Evolutionary conservation across 75 land plant species (phyloP).

Genomic region (Selaginella moellendorffii): DNA sequence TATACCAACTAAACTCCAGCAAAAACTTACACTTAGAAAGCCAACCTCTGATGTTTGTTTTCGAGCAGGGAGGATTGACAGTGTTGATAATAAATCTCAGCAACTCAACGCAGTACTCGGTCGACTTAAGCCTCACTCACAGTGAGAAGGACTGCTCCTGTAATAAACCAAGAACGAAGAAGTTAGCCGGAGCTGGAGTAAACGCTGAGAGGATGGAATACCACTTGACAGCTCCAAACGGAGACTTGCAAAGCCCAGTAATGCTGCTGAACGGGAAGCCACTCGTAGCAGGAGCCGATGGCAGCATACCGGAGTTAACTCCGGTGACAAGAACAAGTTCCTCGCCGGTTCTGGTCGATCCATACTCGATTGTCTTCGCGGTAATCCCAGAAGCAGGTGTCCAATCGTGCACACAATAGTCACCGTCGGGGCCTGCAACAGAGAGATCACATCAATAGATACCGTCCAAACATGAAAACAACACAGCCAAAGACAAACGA

Average conservation of each 20-base stretch:
- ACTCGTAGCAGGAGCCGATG: conserved; percentile 28
- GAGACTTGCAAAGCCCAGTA: conserved; percentile 51
- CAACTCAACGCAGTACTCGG: conserved; percentile 17
- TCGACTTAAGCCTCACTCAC: neutral
- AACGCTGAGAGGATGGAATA: conserved; percentile 31
- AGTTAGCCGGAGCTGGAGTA: neutral
- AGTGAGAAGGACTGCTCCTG: neutral
- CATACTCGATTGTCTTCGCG: conserved; percentile 50
- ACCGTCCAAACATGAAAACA: too few species aligned
- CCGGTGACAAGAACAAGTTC: conserved; percentile 25
- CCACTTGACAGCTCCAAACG: conserved; percentile 47
- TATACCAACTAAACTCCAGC: too few species aligned
- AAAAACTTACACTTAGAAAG: too few species aligned
- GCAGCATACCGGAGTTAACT: conserved; percentile 38
- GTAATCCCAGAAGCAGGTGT: conserved; percentile 31
- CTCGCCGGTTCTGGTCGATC: conserved; percentile 35
- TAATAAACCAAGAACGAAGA: neutral
- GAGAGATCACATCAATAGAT: too few species aligned
- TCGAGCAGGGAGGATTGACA: conserved; percentile 63
- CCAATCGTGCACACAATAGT: neutral
- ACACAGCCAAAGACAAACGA: too few species aligned
- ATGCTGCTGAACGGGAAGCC: conserved; percentile 52
- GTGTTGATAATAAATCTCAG: conserved; percentile 53
- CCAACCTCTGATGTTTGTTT: too few species aligned
- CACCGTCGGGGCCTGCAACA: too few species aligned